Percentiles rank a stretch among this genome's conserved stretches.
Evolutionary conservation across 148 eudicot genomes (phyloP).

Genomic region (Vaccinium macrocarpon): DNA sequence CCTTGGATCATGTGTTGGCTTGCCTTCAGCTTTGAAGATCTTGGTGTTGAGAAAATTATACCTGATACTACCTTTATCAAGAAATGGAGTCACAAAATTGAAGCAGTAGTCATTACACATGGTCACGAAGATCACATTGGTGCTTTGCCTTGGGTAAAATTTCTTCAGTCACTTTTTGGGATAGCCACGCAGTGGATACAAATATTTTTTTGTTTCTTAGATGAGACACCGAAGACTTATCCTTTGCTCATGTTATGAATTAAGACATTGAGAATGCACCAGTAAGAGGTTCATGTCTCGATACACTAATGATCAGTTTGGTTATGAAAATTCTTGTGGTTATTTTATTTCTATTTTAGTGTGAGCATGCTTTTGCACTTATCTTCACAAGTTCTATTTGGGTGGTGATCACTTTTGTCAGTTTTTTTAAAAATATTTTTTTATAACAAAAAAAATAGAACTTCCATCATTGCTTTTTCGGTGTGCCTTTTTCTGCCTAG

Average conservation of each 20-base stretch:
- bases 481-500: neutral
- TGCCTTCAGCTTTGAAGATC: conserved; percentile 72
- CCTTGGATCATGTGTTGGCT: conserved; percentile 9
- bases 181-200: neutral
- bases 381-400: neutral
- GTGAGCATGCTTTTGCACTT: neutral
- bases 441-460: too few relatives aligned
- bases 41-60: conserved; percentile 92
- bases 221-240: neutral
- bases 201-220: neutral
- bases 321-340: neutral
- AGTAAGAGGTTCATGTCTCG: neutral
- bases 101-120: conserved; percentile 94
- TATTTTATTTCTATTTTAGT: neutral
- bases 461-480: neutral
- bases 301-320: neutral
- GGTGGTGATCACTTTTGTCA: neutral
- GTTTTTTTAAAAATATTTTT: too few relatives aligned
- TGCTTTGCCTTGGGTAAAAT: conserved; percentile 99
- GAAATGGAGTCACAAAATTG: conserved; percentile 97
- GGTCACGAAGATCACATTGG: conserved; percentile 99
- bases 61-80: conserved; percentile 91
- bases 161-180: conserved; percentile 31
- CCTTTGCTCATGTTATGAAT: conserved; percentile 9
- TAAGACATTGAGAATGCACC: neutral